These are phyloP conservation scores for Alternaria sp. DNA, from an alignment of 2,329 filamentous ascomycete genomes.

Conservation along the genomic window DNA sequence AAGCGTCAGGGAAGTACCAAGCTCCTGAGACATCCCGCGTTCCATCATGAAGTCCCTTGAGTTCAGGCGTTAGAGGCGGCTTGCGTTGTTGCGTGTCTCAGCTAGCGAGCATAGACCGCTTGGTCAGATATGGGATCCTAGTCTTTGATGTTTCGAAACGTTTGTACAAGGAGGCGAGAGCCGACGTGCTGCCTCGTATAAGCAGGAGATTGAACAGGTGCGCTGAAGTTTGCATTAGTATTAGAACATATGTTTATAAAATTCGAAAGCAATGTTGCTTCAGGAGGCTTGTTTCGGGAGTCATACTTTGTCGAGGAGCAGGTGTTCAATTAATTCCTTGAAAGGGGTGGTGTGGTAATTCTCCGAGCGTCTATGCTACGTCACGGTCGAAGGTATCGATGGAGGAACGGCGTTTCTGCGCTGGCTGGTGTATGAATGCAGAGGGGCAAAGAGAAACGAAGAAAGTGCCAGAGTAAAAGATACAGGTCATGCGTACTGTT, in stretches of 20 bases:
- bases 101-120: neutral
- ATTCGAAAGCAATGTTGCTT: neutral
- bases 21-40: neutral
- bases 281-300: neutral
- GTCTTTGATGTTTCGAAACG: slow-evolving; percentile 1
- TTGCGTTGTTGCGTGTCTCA: slow-evolving; percentile 9
- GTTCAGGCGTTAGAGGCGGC: neutral
- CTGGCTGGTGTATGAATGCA: neutral
- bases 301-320: neutral
- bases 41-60: neutral
- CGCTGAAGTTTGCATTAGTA: neutral
- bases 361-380: neutral
- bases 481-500: neutral
- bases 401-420: neutral
- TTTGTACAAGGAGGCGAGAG: neutral
- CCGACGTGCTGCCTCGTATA: neutral
- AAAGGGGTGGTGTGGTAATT: neutral
- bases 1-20: neutral
- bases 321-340: neutral
- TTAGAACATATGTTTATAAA: neutral
- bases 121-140: neutral
- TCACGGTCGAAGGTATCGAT: neutral
- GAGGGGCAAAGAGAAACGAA: neutral
- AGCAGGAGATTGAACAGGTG: neutral
- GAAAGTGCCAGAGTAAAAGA: neutral